A percentile compares a stretch with the other conserved stretches of the same genome.
Evolutionary conservation across 2,329 filamentous ascomycete species (phyloP).

Genomic region (Hortaea werneckii): DNA sequence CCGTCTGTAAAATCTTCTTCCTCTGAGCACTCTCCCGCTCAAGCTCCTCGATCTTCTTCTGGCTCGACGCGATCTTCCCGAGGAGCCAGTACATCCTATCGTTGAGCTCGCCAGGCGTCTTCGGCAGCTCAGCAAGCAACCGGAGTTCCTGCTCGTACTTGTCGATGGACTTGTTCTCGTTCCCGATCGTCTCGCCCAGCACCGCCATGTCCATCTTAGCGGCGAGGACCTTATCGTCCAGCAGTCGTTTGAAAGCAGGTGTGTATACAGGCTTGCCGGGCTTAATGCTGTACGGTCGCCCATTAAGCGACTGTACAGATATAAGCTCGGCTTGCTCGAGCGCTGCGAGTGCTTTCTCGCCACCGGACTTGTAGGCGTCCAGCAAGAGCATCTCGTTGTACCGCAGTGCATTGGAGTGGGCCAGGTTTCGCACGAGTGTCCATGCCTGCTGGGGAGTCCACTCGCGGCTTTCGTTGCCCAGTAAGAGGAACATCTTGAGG

Average conservation of each 20-base stretch:
- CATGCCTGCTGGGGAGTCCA: conserved; percentile 86
- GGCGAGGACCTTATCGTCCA: conserved; percentile 60
- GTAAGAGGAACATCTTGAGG: conserved; percentile 75
- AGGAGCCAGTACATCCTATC: conserved; percentile 63
- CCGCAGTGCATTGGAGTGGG: conserved; percentile 54
- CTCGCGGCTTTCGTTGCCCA: conserved; percentile 45
- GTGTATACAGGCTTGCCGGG: conserved; percentile 80
- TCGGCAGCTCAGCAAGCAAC: conserved; percentile 58
- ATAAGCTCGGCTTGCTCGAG: conserved; percentile 83
- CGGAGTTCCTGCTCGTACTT: conserved; percentile 70
- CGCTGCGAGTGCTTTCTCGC: conserved; percentile 66
- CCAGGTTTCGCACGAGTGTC: conserved; percentile 72
- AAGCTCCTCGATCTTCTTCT: conserved; percentile 61
- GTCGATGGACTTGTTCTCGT: conserved; percentile 63
- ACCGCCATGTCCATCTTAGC: conserved; percentile 61
- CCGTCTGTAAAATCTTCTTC: conserved; percentile 58
- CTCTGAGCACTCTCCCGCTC: conserved; percentile 61
- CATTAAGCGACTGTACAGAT: conserved; percentile 59
- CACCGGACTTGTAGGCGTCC: conserved; percentile 60
- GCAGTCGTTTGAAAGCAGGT: conserved; percentile 66
- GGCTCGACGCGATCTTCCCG: conserved; percentile 60
- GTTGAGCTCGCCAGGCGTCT: conserved; percentile 57
- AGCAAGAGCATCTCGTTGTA: conserved; percentile 81
- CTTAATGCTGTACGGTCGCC: conserved; percentile 66
- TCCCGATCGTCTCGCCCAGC: conserved; percentile 56